phyloP scores from a whole-genome alignment of 306 rosid genomes.

The Castanopsis chinensis region DNA sequence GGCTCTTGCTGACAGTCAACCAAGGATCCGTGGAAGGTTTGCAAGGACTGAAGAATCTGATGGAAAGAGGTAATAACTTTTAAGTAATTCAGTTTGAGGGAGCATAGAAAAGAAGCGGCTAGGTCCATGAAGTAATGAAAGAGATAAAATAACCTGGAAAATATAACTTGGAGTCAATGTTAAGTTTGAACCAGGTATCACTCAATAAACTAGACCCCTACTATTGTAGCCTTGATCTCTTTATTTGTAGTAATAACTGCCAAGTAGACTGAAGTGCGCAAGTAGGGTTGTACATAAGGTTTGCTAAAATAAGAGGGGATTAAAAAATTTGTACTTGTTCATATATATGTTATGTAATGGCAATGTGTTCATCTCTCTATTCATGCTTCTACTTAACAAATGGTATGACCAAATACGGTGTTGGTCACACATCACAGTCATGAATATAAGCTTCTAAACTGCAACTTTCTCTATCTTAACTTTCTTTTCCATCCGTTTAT shows the following conservation, averaged over 20 bases:
- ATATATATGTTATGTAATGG: slow-evolving; percentile 33
- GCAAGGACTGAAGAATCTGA: slow-evolving; percentile 80
- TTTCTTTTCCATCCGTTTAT: neutral
- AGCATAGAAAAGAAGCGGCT: slow-evolving; percentile 41
- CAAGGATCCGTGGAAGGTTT: slow-evolving; percentile 98
- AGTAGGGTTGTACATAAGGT: slow-evolving; percentile 65
- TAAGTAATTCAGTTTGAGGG: slow-evolving; percentile 16
- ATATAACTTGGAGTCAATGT: slow-evolving; percentile 15
- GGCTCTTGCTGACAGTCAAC: slow-evolving; percentile 99
- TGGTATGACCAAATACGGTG: neutral
- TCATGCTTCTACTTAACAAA: neutral
- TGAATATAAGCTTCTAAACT: neutral
- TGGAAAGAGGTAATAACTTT: slow-evolving; percentile 51
- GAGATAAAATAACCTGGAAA: slow-evolving; percentile 18
- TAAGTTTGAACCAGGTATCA: slow-evolving; percentile 21
- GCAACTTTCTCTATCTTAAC: neutral
- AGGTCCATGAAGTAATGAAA: slow-evolving; percentile 32
- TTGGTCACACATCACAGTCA: neutral
- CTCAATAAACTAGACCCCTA: slow-evolving; percentile 33
- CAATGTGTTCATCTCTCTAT: neutral
- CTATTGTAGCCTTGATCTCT: slow-evolving; percentile 30
- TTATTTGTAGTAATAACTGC: slow-evolving; percentile 36
- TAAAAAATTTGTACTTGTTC: slow-evolving; percentile 25
- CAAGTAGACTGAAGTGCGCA: slow-evolving; percentile 27
- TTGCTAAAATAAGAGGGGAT: slow-evolving; percentile 54